Conservation (phyloP, 345 rosid species). For the Brassica cretica region DNA sequence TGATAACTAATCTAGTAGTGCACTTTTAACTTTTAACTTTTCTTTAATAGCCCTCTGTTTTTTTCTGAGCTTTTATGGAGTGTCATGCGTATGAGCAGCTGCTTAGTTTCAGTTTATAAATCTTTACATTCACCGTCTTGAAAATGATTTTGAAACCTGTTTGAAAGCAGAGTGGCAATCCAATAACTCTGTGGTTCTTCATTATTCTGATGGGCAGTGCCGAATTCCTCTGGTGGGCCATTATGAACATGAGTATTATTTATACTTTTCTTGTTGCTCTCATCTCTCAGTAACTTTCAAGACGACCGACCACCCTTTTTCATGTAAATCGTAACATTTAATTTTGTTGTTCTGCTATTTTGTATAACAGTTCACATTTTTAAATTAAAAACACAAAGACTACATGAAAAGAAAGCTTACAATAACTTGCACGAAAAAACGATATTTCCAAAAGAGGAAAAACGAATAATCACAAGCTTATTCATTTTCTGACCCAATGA, state of each 20-base stretch:
- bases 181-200: conserved; percentile 81
- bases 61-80: neutral
- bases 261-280: no score
- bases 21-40: neutral
- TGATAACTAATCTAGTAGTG: neutral
- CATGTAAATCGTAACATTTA: no score
- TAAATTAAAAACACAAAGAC: neutral
- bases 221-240: conserved; percentile 52
- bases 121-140: no score
- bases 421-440: neutral
- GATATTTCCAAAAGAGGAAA: neutral
- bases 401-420: neutral
- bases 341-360: no score
- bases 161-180: conserved; percentile 75
- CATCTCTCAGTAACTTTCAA: no score
- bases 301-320: no score
- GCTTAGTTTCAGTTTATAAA: neutral
- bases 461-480: neutral
- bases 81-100: conserved; percentile 13
- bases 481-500: neutral
- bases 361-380: neutral
- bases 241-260: conserved; percentile 41
- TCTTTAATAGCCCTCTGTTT: neutral
- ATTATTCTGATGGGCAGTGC: conserved; percentile 75
- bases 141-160: conserved; percentile 43